A percentile compares a stretch with the other conserved stretches of the same genome.
Conservation (phyloP, 805 yeast genomes). For the Cyberlindnera subsufficiens region DNA sequence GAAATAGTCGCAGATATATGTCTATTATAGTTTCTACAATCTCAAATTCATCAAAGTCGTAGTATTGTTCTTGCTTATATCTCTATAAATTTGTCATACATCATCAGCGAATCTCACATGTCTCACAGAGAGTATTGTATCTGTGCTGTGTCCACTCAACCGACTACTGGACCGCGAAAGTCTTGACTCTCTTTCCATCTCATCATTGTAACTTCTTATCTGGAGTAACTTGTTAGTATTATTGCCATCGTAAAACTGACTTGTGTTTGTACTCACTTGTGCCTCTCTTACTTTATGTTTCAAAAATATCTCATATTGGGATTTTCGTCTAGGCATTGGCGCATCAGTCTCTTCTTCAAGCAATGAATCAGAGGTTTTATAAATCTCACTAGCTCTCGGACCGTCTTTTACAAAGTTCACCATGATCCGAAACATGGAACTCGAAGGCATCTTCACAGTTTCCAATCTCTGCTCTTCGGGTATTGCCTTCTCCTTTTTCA, state of each 20-base stretch:
- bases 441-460: too few species aligned
- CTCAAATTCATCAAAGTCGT: neutral
- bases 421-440: too few species aligned
- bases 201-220: slow-evolving; percentile 11
- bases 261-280: slow-evolving; percentile 8
- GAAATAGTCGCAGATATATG: slow-evolving; percentile 19
- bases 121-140: too few species aligned
- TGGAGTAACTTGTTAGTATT: slow-evolving; percentile 1
- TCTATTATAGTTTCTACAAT: neutral
- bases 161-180: neutral
- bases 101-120: too few species aligned
- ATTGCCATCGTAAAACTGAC: neutral
- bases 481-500: too few species aligned
- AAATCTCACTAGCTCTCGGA: neutral
- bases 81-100: too few species aligned
- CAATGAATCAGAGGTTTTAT: neutral
- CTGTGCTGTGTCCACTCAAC: neutral
- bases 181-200: slow-evolving; percentile 3
- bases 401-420: neutral
- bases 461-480: too few species aligned
- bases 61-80: neutral
- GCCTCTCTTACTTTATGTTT: slow-evolving; percentile 16
- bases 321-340: slow-evolving; percentile 17
- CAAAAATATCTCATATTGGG: slow-evolving; percentile 10
- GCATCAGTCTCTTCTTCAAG: slow-evolving; percentile 6